These are phyloP conservation scores for Fusarium gaditjirri DNA, from an alignment of 2,329 filamentous ascomycete species.

Conservation along the genomic window DNA sequence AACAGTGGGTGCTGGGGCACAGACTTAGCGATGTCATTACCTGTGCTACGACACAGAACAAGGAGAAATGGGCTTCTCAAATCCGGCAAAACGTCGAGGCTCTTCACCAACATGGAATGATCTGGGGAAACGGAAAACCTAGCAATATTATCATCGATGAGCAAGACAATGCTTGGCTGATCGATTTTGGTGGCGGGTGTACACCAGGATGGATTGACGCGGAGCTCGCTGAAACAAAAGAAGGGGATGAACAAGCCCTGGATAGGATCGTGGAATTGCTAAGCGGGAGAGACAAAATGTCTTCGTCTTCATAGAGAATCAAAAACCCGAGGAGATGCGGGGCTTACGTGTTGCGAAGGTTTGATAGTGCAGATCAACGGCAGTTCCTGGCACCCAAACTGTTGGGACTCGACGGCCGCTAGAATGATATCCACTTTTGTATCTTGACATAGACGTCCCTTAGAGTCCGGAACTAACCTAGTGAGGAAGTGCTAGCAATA, in stretches of 20 bases:
- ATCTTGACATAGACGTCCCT: fast-evolving
- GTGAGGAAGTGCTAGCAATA: no score
- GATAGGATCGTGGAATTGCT: fast-evolving
- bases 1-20: neutral
- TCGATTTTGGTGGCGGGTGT: neutral
- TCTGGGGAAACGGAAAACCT: neutral
- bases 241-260: neutral
- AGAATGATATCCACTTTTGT: neutral
- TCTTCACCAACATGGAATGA: neutral
- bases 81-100: fast-evolving
- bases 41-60: fast-evolving
- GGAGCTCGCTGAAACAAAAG: fast-evolving
- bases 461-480: fast-evolving
- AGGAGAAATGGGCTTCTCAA: neutral
- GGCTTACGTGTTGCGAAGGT: neutral
- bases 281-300: fast-evolving
- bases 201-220: neutral
- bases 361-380: neutral
- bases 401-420: neutral
- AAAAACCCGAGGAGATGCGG: neutral
- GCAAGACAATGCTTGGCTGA: neutral
- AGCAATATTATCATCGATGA: neutral
- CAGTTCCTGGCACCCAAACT: neutral
- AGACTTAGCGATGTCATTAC: neutral
- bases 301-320: fast-evolving